A percentile compares a stretch with the other conserved stretches of the same genome.
phyloP scores from a whole-genome alignment of 345 rosid species.

The Erysimum cheiranthoides region DNA sequence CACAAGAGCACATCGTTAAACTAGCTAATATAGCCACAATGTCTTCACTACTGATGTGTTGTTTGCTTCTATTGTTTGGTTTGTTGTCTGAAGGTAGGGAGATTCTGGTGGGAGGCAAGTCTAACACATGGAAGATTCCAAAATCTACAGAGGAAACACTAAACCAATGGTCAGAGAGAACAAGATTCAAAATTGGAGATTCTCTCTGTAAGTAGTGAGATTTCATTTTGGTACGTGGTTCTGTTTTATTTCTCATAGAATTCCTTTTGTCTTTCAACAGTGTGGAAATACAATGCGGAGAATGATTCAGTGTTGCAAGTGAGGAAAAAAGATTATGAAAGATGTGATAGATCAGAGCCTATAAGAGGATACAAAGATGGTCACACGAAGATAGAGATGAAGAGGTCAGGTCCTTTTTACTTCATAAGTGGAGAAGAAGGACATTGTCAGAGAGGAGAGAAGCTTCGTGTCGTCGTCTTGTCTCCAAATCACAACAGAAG shows the following conservation, averaged over 20 bases:
- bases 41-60: constrained; percentile 37
- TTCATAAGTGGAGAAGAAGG: constrained; percentile 71
- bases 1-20: background rate
- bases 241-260: constrained; percentile 2
- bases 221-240: background rate
- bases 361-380: constrained; percentile 67
- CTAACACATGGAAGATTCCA: constrained; percentile 43
- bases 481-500: constrained; percentile 41
- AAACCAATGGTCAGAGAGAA: constrained; percentile 42
- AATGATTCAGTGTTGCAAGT: constrained; percentile 72
- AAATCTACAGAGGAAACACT: constrained; percentile 26
- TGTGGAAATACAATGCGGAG: constrained; percentile 55
- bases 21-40: constrained; percentile 3
- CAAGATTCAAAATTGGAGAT: constrained; percentile 48
- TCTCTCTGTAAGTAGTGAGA: constrained; percentile 38
- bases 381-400: constrained; percentile 56
- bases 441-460: constrained; percentile 66
- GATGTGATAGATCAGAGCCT: constrained; percentile 64
- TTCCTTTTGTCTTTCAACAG: constrained; percentile 24
- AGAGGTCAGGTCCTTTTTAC: constrained; percentile 63
- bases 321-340: constrained; percentile 53
- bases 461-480: constrained; percentile 60
- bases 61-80: constrained; percentile 29
- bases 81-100: constrained; percentile 42
- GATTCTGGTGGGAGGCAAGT: constrained; percentile 41